Percentiles rank a stretch among this genome's conserved stretches.
phyloP scores from a whole-genome alignment of 331 rosid species.

The Rhamnella rubrinervis region DNA sequence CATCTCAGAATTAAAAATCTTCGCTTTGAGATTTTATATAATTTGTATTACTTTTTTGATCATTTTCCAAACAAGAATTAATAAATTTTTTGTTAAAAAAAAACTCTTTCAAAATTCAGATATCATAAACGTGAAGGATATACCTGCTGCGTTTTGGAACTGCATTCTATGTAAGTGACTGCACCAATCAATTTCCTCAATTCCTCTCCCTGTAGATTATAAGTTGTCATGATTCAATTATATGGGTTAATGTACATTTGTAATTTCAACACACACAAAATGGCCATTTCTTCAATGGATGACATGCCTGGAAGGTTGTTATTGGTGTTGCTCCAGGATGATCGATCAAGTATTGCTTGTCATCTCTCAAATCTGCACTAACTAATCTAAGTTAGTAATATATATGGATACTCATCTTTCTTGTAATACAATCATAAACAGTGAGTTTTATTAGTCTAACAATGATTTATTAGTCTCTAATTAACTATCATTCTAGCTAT shows the following conservation, averaged over 20 bases:
- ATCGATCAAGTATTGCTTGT: slow-evolving; percentile 60
- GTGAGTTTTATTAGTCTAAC: too few species aligned
- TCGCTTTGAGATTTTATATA: background rate
- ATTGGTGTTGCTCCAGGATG: slow-evolving; percentile 74
- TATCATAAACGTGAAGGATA: background rate
- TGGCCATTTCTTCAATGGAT: background rate
- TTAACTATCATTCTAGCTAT: too few species aligned
- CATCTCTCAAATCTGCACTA: slow-evolving; percentile 68
- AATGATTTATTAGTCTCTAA: too few species aligned
- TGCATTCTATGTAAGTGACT: slow-evolving; percentile 81
- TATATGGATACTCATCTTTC: too few species aligned
- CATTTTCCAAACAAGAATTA: too few species aligned
- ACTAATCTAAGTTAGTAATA: background rate
- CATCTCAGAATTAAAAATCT: background rate
- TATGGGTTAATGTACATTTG: background rate
- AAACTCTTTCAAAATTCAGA: too few species aligned
- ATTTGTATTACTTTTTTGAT: too few species aligned
- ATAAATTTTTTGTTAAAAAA: too few species aligned
- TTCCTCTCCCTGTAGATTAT: slow-evolving; percentile 71
- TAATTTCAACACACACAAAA: too few species aligned
- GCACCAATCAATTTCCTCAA: slow-evolving; percentile 88
- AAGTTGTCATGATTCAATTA: background rate
- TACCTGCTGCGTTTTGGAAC: slow-evolving; percentile 91
- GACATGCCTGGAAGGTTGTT: slow-evolving; percentile 66
- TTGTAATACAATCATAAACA: too few species aligned